A percentile compares a stretch with the other conserved stretches of the same genome.
Conservation (phyloP, 163 green algal species). For the Volvox carteri region DNA sequence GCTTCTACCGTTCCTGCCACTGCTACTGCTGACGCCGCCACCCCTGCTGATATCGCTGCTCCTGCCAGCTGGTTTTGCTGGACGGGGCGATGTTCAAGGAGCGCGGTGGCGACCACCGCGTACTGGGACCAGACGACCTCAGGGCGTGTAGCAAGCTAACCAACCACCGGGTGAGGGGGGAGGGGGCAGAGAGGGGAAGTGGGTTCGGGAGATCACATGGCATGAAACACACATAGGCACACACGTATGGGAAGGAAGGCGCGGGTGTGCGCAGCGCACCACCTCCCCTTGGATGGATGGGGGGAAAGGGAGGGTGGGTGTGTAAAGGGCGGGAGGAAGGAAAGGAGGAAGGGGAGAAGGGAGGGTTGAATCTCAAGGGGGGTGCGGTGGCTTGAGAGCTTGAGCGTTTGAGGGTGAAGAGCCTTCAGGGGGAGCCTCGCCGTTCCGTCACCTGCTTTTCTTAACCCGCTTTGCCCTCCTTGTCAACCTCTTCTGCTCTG, state of each 20-base stretch:
- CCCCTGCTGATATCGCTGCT: neutral
- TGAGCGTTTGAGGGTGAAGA: too few relatives aligned
- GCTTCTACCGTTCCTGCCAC: neutral
- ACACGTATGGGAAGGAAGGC: too few relatives aligned
- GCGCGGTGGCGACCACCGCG: slow-evolving; percentile 34
- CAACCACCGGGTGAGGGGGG: slow-evolving; percentile 36
- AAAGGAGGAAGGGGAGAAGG: neutral
- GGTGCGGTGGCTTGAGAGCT: too few relatives aligned
- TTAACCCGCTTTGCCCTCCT: too few relatives aligned
- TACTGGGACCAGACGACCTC: slow-evolving; percentile 52
- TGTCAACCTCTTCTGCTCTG: too few relatives aligned
- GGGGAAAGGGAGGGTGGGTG: neutral
- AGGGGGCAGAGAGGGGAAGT: neutral
- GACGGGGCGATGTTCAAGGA: slow-evolving; percentile 63
- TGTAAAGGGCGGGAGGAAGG: neutral
- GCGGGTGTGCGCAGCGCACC: too few relatives aligned
- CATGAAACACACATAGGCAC: too few relatives aligned
- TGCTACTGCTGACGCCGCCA: neutral
- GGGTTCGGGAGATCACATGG: neutral
- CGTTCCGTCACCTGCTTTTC: too few relatives aligned
- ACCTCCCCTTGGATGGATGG: neutral
- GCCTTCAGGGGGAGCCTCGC: too few relatives aligned
- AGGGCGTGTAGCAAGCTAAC: slow-evolving; percentile 35
- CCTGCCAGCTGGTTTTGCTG: slow-evolving; percentile 51
- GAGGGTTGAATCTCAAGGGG: too few relatives aligned